Conservation (phyloP, 805 yeast genomes). For the Nakazawaea ambrosiae region DNA sequence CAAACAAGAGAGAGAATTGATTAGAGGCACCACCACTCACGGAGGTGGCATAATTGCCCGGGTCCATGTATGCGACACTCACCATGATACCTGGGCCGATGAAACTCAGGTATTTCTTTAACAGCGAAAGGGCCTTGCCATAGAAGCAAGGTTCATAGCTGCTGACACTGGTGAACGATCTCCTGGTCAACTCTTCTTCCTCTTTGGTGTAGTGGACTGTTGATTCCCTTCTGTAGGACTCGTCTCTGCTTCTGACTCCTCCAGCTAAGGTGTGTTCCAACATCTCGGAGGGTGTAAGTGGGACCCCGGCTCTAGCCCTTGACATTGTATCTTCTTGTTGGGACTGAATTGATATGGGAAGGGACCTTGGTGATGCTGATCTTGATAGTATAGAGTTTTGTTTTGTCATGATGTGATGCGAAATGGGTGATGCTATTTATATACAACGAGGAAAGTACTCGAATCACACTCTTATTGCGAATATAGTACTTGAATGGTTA, state of each 20-base stretch:
- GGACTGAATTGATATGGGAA: no score
- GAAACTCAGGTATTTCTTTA: slow-evolving; percentile 32
- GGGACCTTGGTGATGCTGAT: no score
- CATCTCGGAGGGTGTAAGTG: neutral
- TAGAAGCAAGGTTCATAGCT: neutral
- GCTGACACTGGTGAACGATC: neutral
- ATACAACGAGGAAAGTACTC: no score
- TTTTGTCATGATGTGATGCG: no score
- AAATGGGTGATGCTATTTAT: no score
- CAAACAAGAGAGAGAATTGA: slow-evolving; percentile 32
- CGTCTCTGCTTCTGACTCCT: slow-evolving; percentile 2
- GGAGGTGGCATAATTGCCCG: slow-evolving; percentile 46
- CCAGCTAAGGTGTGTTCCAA: slow-evolving; percentile 2
- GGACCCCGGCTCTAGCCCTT: neutral
- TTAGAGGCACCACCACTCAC: slow-evolving; percentile 40
- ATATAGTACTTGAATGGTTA: no score
- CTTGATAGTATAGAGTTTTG: no score
- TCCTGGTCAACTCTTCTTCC: neutral
- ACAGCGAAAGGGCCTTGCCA: neutral
- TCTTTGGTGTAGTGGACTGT: neutral
- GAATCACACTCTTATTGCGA: no score
- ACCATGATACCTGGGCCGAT: slow-evolving; percentile 44
- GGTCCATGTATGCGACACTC: slow-evolving; percentile 45
- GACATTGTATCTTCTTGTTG: neutral
- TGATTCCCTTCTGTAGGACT: neutral